A percentile compares a stretch with the other conserved stretches of the same genome.
These are phyloP conservation scores for Helminthosporium solani DNA, from an alignment of 2,329 filamentous ascomycete species.

Conservation along the genomic window DNA sequence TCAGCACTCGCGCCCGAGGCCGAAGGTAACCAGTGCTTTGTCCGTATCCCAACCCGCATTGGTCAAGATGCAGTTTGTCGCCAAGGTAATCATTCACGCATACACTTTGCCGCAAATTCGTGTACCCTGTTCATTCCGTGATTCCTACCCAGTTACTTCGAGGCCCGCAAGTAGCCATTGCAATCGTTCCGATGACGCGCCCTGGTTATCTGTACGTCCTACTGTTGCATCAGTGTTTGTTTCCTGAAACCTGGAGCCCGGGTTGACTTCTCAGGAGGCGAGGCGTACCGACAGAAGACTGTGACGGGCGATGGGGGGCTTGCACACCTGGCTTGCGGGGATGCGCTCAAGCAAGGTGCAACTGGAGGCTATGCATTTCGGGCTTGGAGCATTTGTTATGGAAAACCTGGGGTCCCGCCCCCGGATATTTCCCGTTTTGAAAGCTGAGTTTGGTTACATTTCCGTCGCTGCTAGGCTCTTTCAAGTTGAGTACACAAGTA, in stretches of 20 bases:
- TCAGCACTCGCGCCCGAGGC: too few relatives aligned
- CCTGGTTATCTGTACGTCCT: not conserved
- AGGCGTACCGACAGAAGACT: not conserved
- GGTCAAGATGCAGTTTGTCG: not conserved
- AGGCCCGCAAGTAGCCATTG: too few relatives aligned
- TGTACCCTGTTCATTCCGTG: not conserved
- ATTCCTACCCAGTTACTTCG: too few relatives aligned
- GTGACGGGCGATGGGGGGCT: not conserved
- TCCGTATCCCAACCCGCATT: too few relatives aligned
- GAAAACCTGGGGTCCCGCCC: not conserved
- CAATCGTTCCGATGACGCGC: too few relatives aligned
- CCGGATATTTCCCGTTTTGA: not conserved
- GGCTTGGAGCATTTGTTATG: not conserved
- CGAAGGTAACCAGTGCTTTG: too few relatives aligned
- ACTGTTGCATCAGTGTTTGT: not conserved
- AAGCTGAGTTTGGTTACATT: not conserved
- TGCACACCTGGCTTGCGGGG: not conserved
- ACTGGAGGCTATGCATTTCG: not conserved
- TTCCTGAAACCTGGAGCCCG: not conserved
- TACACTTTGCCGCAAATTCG: too few relatives aligned
- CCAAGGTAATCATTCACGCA: not conserved
- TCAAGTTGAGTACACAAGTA: too few relatives aligned
- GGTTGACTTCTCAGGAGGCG: too few relatives aligned
- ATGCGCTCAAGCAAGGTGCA: not conserved
- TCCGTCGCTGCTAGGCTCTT: not conserved